Conservation (phyloP, 1,284 basidiomycete genomes). For the Rhodotorula sp. region DNA sequence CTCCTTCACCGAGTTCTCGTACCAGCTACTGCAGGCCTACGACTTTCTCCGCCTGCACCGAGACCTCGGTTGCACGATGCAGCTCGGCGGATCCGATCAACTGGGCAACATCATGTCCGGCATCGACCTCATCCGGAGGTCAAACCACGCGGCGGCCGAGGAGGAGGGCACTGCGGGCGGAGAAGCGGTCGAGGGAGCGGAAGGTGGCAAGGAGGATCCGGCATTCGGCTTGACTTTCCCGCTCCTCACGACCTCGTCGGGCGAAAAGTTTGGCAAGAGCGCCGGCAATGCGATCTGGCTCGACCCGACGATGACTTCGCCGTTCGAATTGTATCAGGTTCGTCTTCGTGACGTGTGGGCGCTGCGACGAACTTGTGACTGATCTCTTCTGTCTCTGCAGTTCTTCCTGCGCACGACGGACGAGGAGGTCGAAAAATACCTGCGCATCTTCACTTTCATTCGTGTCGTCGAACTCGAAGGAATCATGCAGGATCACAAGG, state of each 20-base stretch:
- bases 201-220: conserved; percentile 48
- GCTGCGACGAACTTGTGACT: neutral
- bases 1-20: conserved; percentile 96
- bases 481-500: conserved; percentile 62
- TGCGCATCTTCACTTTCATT: conserved; percentile 81
- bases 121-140: conserved; percentile 42
- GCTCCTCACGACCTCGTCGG: conserved; percentile 80
- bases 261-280: conserved; percentile 97
- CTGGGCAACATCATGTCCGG: conserved; percentile 82
- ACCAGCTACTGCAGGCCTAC: conserved; percentile 94
- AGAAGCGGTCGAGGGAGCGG: neutral
- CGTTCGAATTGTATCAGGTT: conserved; percentile 90
- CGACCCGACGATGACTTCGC: conserved; percentile 68
- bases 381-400: conserved; percentile 52
- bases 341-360: conserved; percentile 31
- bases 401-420: conserved; percentile 85
- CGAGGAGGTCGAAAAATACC: conserved; percentile 73
- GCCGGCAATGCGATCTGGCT: conserved; percentile 95
- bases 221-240: conserved; percentile 90
- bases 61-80: conserved; percentile 70
- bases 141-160: conserved; percentile 9
- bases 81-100: conserved; percentile 95
- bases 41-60: conserved; percentile 82
- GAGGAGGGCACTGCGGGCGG: neutral
- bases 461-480: conserved; percentile 60